Evolutionary conservation across 495 filamentous ascomycete species (phyloP).

Genomic region (Penicillium angulare): DNA sequence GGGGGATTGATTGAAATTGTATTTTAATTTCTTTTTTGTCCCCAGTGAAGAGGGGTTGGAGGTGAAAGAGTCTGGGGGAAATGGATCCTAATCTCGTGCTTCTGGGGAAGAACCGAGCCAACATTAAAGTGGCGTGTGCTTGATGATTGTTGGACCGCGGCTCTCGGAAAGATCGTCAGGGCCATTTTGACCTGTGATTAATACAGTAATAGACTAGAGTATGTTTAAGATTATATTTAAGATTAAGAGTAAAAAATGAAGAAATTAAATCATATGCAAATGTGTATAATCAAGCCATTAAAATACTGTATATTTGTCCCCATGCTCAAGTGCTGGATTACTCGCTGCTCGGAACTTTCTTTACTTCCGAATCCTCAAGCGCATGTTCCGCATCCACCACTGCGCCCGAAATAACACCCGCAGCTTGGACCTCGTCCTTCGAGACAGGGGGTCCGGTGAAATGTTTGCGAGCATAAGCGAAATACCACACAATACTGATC

Average conservation of each 20-base stretch:
- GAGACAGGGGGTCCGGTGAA: constrained; percentile 65
- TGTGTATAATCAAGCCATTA: background rate
- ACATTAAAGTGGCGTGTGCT: constrained; percentile 4
- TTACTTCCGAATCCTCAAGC: constrained; percentile 13
- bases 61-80: background rate
- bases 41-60: background rate
- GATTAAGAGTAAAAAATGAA: too few species aligned
- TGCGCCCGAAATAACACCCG: constrained; percentile 35
- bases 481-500: constrained; percentile 64
- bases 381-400: constrained; percentile 26
- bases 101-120: constrained; percentile 6
- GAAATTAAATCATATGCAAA: background rate
- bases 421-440: constrained; percentile 32
- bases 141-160: constrained; percentile 33
- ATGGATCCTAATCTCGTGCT: constrained; percentile 10
- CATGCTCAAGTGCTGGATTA: background rate
- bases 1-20: background rate
- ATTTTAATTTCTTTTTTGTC: background rate
- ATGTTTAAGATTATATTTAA: too few species aligned
- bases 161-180: constrained; percentile 36
- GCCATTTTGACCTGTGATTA: constrained; percentile 28
- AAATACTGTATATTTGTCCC: background rate
- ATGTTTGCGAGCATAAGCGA: constrained; percentile 65
- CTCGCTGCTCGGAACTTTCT: constrained; percentile 11
- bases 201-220: too few species aligned